A percentile compares a stretch with the other conserved stretches of the same genome.
These are phyloP conservation scores for Annulohypoxylon maeteangense DNA, from an alignment of 495 filamentous ascomycete genomes.

Conservation along the genomic window DNA sequence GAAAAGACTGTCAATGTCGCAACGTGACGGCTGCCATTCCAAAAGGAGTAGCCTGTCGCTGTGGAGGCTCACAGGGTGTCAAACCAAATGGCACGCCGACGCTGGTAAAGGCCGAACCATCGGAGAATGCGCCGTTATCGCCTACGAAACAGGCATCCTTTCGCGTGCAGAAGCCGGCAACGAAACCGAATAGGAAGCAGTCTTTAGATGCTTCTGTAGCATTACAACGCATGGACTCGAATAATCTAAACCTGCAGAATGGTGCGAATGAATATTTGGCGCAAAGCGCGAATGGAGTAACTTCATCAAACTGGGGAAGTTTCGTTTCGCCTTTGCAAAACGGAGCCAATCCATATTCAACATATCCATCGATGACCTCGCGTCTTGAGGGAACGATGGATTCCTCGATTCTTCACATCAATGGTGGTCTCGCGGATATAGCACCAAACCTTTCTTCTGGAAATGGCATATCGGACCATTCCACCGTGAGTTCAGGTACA, in stretches of 20 bases:
- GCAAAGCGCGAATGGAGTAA: conserved; percentile 5
- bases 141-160: conserved; percentile 50
- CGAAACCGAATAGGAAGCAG: conserved; percentile 53
- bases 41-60: conserved; percentile 60
- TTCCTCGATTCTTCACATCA: conserved; percentile 8
- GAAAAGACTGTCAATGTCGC: conserved; percentile 59
- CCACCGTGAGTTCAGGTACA: conserved; percentile 30
- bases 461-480: conserved; percentile 28
- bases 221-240: conserved; percentile 59
- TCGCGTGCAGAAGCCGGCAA: conserved; percentile 55
- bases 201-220: conserved; percentile 55
- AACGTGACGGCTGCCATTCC: conserved; percentile 65
- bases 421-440: conserved; percentile 8
- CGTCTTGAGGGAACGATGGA: conserved; percentile 8
- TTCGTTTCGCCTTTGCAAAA: conserved; percentile 18
- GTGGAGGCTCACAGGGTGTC: conserved; percentile 42
- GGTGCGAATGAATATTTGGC: background rate
- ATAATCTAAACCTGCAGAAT: conserved; percentile 51
- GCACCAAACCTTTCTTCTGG: conserved; percentile 11
- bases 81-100: conserved; percentile 27
- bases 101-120: conserved; percentile 44
- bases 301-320: conserved; percentile 6
- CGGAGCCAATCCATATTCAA: conserved; percentile 11
- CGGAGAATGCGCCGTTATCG: conserved; percentile 46
- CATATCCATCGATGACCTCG: conserved; percentile 15